phyloP scores from a whole-genome alignment of 805 yeast genomes.

The Kluyveromyces lactis region DNA sequence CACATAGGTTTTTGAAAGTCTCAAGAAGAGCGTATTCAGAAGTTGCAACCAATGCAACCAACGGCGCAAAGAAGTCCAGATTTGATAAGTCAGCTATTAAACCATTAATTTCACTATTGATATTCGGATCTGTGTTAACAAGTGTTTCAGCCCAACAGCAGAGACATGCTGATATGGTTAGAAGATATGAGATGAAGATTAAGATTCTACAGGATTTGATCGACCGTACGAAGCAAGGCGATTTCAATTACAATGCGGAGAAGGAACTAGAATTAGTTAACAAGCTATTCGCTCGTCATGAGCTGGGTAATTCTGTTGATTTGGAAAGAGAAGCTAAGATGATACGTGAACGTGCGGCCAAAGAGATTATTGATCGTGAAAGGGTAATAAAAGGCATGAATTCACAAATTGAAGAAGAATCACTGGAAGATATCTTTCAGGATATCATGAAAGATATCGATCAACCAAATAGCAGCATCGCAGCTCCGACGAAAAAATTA shows the following conservation, averaged over 20 bases:
- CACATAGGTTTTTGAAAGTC: not conserved
- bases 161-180: constrained; percentile 32
- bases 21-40: constrained; percentile 6
- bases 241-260: constrained; percentile 30
- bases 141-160: constrained; percentile 37
- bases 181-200: constrained; percentile 32
- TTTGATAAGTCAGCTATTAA: constrained; percentile 31
- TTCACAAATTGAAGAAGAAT: constrained; percentile 16
- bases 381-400: constrained; percentile 22
- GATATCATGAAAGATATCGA: constrained; percentile 20
- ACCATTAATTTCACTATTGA: constrained; percentile 34
- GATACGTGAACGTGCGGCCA: constrained; percentile 6
- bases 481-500: not conserved
- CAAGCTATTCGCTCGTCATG: constrained; percentile 22
- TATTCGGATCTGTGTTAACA: constrained; percentile 40
- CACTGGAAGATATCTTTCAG: constrained; percentile 25
- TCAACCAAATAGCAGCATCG: constrained; percentile 5
- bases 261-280: constrained; percentile 34
- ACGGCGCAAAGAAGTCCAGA: constrained; percentile 10
- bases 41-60: constrained; percentile 1
- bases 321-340: constrained; percentile 14
- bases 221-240: constrained; percentile 30
- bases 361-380: constrained; percentile 6
- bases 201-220: constrained; percentile 33
- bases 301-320: constrained; percentile 11